Evolutionary conservation across 2,329 filamentous ascomycete genomes (phyloP).

Genomic region (Calonectria henricotiae): DNA sequence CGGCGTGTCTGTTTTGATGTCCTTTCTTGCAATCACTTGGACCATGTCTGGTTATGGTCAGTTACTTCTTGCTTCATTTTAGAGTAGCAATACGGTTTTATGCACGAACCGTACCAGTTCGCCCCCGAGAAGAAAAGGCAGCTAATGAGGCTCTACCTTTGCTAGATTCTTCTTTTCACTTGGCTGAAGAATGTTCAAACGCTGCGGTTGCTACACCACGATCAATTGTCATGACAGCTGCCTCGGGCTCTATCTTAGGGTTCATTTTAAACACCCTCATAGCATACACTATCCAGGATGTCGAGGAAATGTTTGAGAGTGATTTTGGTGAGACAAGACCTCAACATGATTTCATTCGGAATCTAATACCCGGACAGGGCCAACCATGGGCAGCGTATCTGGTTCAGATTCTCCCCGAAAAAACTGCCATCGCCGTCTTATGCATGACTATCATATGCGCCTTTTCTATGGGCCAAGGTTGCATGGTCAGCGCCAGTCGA

Average conservation of each 20-base stretch:
- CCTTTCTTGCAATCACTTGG: slow-evolving; percentile 38
- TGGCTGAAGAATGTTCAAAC: slow-evolving; percentile 38
- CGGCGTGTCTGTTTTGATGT: slow-evolving; percentile 37
- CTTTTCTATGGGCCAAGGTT: slow-evolving; percentile 37
- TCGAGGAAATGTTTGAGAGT: slow-evolving; percentile 36
- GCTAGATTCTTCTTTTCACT: slow-evolving; percentile 36
- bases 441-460: slow-evolving; percentile 36
- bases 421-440: slow-evolving; percentile 31
- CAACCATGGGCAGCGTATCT: slow-evolving; percentile 39
- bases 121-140: too few species aligned
- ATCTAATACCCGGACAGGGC: slow-evolving; percentile 20
- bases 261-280: slow-evolving; percentile 36
- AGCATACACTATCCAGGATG: slow-evolving; percentile 36
- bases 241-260: slow-evolving; percentile 32
- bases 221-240: slow-evolving; percentile 38
- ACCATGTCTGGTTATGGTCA: slow-evolving; percentile 40
- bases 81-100: not conserved
- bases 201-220: slow-evolving; percentile 36
- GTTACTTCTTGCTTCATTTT: not conserved
- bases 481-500: slow-evolving; percentile 36
- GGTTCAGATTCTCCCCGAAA: slow-evolving; percentile 31
- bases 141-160: not conserved
- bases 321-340: slow-evolving; percentile 24
- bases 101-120: not conserved
- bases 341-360: fast-evolving